These are phyloP conservation scores for Choanephora cucurbitarum DNA, from an alignment of 371 early-diverging fungal genomes.

Conservation along the genomic window DNA sequence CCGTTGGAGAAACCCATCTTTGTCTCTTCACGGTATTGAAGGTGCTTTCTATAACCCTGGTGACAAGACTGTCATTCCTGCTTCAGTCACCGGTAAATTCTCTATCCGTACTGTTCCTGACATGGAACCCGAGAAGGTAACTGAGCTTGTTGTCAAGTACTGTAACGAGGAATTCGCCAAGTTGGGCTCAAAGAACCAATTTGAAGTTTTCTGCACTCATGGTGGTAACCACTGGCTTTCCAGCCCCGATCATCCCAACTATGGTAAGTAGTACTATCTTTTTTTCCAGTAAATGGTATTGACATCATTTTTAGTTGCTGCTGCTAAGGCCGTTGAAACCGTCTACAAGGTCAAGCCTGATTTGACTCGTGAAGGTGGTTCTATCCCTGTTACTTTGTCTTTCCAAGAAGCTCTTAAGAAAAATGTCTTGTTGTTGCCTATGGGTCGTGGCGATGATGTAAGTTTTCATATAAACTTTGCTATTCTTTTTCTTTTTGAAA, in stretches of 20 bases:
- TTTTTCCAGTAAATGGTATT: background rate
- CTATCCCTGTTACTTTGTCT: conserved; percentile 96
- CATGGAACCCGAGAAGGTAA: conserved; percentile 82
- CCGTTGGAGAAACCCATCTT: conserved; percentile 94
- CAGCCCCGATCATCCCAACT: conserved; percentile 90
- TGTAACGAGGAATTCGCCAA: conserved; percentile 83
- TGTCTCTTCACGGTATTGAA: conserved; percentile 96
- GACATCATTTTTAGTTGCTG: conserved; percentile 65
- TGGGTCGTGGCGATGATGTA: conserved; percentile 88
- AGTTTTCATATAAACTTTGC: conserved; percentile 21
- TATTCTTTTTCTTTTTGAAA: background rate
- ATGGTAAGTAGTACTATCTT: conserved; percentile 50
- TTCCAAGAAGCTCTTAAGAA: conserved; percentile 93
- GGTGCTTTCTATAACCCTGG: conserved; percentile 95
- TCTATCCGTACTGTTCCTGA: conserved; percentile 93
- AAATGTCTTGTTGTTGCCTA: conserved; percentile 90
- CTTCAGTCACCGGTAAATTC: conserved; percentile 95
- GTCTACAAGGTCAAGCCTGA: conserved; percentile 92
- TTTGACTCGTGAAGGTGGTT: conserved; percentile 96
- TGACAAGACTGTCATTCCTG: conserved; percentile 97
- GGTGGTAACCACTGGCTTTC: conserved; percentile 95
- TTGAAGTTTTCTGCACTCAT: conserved; percentile 74
- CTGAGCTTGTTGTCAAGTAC: conserved; percentile 72
- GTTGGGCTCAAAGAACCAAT: conserved; percentile 83
- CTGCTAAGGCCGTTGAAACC: conserved; percentile 83